A percentile compares a stretch with the other conserved stretches of the same genome.
Evolutionary conservation across 2,329 filamentous ascomycete species (phyloP).

Genomic region (Curvularia sp.): DNA sequence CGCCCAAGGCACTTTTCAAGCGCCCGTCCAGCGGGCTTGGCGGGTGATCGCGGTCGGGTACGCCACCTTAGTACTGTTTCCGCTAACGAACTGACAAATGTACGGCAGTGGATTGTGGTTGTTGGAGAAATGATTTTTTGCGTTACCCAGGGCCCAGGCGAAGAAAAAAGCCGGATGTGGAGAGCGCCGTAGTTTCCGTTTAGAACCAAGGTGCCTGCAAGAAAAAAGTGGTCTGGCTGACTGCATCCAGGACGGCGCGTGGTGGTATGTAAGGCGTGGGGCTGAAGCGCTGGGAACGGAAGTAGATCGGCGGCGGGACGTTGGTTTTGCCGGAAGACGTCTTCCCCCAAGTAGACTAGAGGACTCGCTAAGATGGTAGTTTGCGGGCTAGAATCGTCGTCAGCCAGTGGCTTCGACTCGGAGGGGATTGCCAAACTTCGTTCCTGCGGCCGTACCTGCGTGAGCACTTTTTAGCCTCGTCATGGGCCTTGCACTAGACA

Average conservation of each 20-base stretch:
- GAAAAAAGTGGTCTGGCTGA: slow-evolving; percentile 9
- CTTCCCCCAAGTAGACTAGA: slow-evolving; percentile 11
- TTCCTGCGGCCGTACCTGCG: slow-evolving; percentile 29
- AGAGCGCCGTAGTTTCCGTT: not conserved
- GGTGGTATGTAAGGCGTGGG: slow-evolving; percentile 10
- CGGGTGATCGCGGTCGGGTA: slow-evolving; percentile 15
- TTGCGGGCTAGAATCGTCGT: slow-evolving; percentile 17
- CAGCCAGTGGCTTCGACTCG: slow-evolving; percentile 3
- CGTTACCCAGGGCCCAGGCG: not conserved
- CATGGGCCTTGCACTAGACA: slow-evolving; percentile 19
- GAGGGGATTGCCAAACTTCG: slow-evolving; percentile 13
- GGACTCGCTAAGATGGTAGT: not conserved
- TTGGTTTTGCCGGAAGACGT: slow-evolving; percentile 20
- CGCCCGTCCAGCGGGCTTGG: slow-evolving; percentile 10
- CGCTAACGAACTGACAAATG: not conserved
- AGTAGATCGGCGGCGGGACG: slow-evolving; percentile 17
- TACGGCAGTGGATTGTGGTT: not conserved
- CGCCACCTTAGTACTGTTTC: slow-evolving; percentile 10
- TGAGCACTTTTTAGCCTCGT: slow-evolving; percentile 13
- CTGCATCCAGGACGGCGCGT: slow-evolving; percentile 3
- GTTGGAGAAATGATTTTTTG: slow-evolving; percentile 4
- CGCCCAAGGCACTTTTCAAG: slow-evolving; percentile 2
- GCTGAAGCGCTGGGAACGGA: slow-evolving; percentile 6
- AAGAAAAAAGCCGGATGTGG: not conserved
- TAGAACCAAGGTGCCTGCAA: not conserved